Evolutionary conservation across 257 asterid species (phyloP).

Genomic region (Prunella vulgaris): DNA sequence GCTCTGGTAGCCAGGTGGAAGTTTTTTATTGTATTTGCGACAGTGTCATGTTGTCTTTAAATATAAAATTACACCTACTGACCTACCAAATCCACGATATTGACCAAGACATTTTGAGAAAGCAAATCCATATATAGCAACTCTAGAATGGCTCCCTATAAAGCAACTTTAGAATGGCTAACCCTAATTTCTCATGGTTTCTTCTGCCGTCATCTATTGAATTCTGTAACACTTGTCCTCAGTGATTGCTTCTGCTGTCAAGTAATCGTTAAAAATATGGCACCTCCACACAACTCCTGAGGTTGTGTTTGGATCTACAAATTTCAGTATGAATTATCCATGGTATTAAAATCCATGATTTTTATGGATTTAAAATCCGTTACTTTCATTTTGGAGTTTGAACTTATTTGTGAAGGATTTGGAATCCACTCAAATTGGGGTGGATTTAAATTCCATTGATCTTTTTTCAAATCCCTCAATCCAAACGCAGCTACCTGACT

Average conservation of each 20-base stretch:
- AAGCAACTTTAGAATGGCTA: neutral
- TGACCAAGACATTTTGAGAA: neutral
- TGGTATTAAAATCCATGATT: neutral
- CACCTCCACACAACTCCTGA: constrained; percentile 8
- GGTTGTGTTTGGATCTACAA: neutral
- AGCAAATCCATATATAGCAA: neutral
- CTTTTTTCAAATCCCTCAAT: neutral
- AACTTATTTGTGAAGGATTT: neutral
- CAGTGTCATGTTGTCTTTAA: neutral
- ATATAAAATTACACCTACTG: neutral
- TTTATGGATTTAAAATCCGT: neutral
- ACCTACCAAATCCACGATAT: neutral
- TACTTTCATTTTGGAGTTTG: neutral
- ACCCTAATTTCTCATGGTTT: neutral
- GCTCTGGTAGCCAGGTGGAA: neutral
- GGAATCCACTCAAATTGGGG: neutral
- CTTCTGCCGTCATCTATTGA: neutral
- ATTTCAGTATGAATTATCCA: neutral
- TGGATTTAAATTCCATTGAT: neutral
- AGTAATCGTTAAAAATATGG: constrained; percentile 3
- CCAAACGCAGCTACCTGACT: neutral
- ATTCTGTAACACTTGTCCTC: neutral
- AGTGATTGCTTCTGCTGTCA: neutral
- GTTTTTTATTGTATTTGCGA: neutral
- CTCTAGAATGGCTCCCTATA: neutral